A percentile compares a stretch with the other conserved stretches of the same genome.
phyloP scores from a whole-genome alignment of 2,329 filamentous ascomycete species.

The Phyllosticta citrichinensis region DNA sequence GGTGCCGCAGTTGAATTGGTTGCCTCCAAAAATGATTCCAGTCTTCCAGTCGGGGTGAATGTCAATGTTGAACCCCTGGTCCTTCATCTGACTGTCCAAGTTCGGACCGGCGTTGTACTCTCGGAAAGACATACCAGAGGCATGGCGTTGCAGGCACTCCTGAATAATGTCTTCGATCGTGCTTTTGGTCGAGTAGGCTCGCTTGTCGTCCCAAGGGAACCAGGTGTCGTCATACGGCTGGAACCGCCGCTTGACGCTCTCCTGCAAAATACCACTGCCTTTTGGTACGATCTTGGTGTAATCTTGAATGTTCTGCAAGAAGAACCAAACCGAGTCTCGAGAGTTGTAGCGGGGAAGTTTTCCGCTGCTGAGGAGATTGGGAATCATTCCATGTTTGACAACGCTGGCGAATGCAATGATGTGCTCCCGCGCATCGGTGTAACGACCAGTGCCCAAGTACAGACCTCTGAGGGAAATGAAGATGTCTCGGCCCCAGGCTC shows the following conservation, averaged over 20 bases:
- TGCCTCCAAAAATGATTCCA: conserved; percentile 88
- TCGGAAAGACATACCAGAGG: conserved; percentile 78
- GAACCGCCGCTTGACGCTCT: conserved; percentile 74
- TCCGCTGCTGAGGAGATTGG: conserved; percentile 81
- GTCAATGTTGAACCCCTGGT: conserved; percentile 84
- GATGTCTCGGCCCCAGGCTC: conserved; percentile 95
- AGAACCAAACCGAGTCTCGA: conserved; percentile 95
- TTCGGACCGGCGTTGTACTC: conserved; percentile 87
- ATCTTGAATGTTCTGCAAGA: conserved; percentile 90
- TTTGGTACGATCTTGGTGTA: conserved; percentile 74
- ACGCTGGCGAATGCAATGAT: conserved; percentile 93
- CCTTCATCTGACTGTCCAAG: conserved; percentile 87
- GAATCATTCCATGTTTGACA: conserved; percentile 96
- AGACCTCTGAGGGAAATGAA: conserved; percentile 92
- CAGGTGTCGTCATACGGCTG: conserved; percentile 92
- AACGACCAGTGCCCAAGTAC: conserved; percentile 83
- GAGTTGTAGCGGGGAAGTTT: conserved; percentile 88
- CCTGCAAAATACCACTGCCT: conserved; percentile 62
- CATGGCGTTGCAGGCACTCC: conserved; percentile 86
- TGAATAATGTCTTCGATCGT: conserved; percentile 85
- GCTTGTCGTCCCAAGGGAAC: conserved; percentile 70
- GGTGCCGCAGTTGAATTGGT: conserved; percentile 88
- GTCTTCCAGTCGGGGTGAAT: conserved; percentile 85
- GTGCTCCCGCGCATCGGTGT: conserved; percentile 81
- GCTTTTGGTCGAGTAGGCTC: conserved; percentile 77